Evolutionary conservation across 257 asterid genomes (phyloP), one percentile per base, ranked within the genome.

Genomic region (Salvia miltiorrhiza): DNA sequence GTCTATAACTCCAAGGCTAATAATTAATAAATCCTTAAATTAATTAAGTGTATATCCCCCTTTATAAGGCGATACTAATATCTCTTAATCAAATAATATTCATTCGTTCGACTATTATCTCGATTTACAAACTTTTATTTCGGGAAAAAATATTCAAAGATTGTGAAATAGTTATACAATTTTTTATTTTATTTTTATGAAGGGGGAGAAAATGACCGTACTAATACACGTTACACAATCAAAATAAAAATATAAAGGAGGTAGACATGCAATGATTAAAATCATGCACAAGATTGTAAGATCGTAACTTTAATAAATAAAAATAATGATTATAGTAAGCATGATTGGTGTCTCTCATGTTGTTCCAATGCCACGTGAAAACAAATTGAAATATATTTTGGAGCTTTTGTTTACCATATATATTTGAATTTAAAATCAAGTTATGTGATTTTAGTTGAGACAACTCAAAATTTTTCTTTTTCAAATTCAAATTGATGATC

Each of bases 261-360:
- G 49, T 57, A 33, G 53, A 63, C 65, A 49, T 54, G 65, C 33
- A 63, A 63, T 74, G 67, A 74, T 73, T 58, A 65, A 28, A 74
- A 17, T 78, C 60, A 43, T 65, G 72, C 63, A 44, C 63, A 70
- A 52, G 63, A 64, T 73, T 55, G 63, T 64, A 40, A 69, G 57
- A 50, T 32, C 4, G 5, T 41, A 17, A 52, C 63, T 78, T 73
- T 63, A 63, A 56, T 64, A 23, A 10, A 20, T 20, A 73, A 69
- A 35, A 54, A 54, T 40, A 43, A 63, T 69, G 55, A 69, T 68
- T 57, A 9, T 41, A 48, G 57, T 55, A 53, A 63, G 62, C 77
- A 65, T 70, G 67, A 74, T 69, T 49, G 67, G 56, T 28, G 65
- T 65, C 65, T n/a, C 70, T 71, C 67, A 23, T 59, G 48, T 40